These are phyloP conservation scores for Lachancea dasiensis DNA, from an alignment of 805 yeast species.

Conservation along the genomic window DNA sequence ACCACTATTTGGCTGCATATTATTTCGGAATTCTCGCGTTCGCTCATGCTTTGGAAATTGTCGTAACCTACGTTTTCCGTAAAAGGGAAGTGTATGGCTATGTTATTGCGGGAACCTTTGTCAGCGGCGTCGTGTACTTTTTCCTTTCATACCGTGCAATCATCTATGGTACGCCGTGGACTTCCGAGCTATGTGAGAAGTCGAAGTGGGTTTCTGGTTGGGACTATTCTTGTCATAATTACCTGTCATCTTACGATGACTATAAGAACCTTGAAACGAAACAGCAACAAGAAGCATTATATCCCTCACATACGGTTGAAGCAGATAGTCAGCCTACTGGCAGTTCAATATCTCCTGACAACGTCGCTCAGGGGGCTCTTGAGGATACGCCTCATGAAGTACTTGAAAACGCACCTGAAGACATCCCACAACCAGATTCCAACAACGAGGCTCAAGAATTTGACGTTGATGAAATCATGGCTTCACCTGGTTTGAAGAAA, in stretches of 20 bases:
- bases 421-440: no score
- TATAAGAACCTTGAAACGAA: slow-evolving; percentile 16
- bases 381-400: no score
- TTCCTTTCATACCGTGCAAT: slow-evolving; percentile 64
- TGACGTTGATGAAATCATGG: slow-evolving; percentile 19
- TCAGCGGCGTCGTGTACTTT: slow-evolving; percentile 45
- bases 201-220: slow-evolving; percentile 59
- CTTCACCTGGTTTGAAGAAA: slow-evolving; percentile 26
- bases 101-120: slow-evolving; percentile 41
- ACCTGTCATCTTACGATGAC: slow-evolving; percentile 32
- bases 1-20: slow-evolving; percentile 88
- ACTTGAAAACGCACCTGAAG: no score
- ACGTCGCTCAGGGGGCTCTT: no score
- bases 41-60: slow-evolving; percentile 58
- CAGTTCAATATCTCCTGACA: no score
- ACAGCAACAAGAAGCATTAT: slow-evolving; percentile 1
- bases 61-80: slow-evolving; percentile 39
- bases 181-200: slow-evolving; percentile 54
- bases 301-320: slow-evolving; percentile 9
- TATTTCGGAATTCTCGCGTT: slow-evolving; percentile 79
- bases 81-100: slow-evolving; percentile 42
- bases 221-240: slow-evolving; percentile 83
- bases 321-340: slow-evolving; percentile 11
- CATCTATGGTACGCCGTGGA: slow-evolving; percentile 78
- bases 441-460: slow-evolving; percentile 4